phyloP scores from a whole-genome alignment of 352 stramenopile genomes.

The Pythium plurisporium region DNA sequence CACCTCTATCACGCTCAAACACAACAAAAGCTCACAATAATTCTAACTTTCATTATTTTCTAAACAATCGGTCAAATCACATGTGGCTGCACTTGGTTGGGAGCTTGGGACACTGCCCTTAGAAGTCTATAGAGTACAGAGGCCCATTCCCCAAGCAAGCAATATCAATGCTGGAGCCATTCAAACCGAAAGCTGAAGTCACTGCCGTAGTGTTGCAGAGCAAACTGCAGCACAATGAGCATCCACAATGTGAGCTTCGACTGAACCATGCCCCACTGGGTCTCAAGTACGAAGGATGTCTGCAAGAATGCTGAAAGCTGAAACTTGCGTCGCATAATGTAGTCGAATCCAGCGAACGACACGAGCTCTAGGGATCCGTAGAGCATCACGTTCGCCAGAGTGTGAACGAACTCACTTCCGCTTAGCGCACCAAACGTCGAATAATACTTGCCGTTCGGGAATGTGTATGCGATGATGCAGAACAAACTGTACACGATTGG shows the following conservation, averaged over 20 bases:
- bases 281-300: slow-evolving; percentile 27
- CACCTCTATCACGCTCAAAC: too few relatives aligned
- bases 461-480: slow-evolving; percentile 24
- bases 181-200: slow-evolving; percentile 27
- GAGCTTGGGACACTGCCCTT: too few relatives aligned
- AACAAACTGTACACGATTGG: slow-evolving; percentile 32
- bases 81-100: too few relatives aligned
- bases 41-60: too few relatives aligned
- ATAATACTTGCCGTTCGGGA: slow-evolving; percentile 29
- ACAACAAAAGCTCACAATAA: too few relatives aligned
- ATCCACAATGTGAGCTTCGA: slow-evolving; percentile 24
- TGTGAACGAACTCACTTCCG: neutral
- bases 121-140: too few relatives aligned
- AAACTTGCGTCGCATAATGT: slow-evolving; percentile 16
- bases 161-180: slow-evolving; percentile 12
- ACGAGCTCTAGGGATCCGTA: slow-evolving; percentile 23
- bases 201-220: slow-evolving; percentile 2
- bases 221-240: slow-evolving; percentile 13
- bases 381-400: slow-evolving; percentile 16
- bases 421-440: slow-evolving; percentile 7
- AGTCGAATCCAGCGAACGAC: slow-evolving; percentile 17
- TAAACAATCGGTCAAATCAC: too few relatives aligned
- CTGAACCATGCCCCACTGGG: slow-evolving; percentile 26
- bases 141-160: too few relatives aligned
- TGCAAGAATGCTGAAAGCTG: slow-evolving; percentile 10